These are phyloP conservation scores for Monosporascus ibericus DNA, from an alignment of 2,329 filamentous ascomycete species.

Conservation along the genomic window DNA sequence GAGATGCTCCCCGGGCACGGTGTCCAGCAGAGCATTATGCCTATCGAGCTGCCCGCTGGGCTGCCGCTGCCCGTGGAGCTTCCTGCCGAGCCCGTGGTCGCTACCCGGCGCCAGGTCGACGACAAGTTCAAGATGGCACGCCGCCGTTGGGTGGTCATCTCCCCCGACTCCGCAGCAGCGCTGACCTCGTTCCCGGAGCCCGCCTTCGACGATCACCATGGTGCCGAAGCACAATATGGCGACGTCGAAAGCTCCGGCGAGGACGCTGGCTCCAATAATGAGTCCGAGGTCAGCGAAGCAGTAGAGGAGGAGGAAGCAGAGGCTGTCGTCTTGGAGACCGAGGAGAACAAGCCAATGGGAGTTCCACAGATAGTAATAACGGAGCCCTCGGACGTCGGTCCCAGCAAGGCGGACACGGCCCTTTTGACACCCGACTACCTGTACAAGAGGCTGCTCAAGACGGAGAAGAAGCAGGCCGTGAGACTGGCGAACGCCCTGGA, in stretches of 20 bases:
- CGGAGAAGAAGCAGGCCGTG: constrained; percentile 4
- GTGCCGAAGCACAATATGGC: not conserved
- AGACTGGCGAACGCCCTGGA: constrained; percentile 1
- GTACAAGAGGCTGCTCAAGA: constrained; percentile 7
- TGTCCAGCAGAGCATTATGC: not conserved
- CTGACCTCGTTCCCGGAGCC: not conserved
- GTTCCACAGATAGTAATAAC: not conserved
- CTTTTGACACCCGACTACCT: constrained; percentile 2
- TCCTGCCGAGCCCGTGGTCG: not conserved
- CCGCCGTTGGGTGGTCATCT: not conserved
- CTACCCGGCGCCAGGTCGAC: not conserved
- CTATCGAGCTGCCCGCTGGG: not conserved
- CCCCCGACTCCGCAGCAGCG: not conserved
- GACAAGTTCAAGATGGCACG: not conserved
- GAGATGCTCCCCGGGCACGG: not conserved
- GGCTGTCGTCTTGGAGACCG: not conserved
- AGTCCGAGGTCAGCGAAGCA: too few relatives aligned
- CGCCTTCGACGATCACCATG: not conserved
- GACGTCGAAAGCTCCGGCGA: too few relatives aligned
- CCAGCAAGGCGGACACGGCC: not conserved
- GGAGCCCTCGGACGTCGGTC: too few relatives aligned
- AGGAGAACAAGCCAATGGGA: not conserved
- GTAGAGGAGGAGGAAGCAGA: too few relatives aligned
- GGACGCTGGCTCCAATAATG: too few relatives aligned
- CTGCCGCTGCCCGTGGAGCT: not conserved